These are phyloP conservation scores for Saccharum hybrid DNA, from an alignment of 202 grass and related monocot genomes.

Conservation along the genomic window DNA sequence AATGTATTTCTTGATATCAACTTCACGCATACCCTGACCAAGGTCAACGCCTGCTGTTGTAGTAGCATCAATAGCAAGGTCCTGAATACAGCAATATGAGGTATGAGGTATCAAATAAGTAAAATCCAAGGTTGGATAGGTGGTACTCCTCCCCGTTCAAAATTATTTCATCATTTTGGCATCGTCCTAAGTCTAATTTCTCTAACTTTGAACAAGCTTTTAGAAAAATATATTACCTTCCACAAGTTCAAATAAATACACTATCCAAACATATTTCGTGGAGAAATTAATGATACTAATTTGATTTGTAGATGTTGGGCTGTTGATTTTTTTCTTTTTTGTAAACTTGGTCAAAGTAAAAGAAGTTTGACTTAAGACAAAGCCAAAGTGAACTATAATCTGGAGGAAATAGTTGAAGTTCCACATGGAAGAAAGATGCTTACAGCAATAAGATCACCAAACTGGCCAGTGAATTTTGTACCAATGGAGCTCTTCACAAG, in stretches of 20 bases:
- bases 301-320: too few species aligned
- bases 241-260: too few species aligned
- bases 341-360: too few species aligned
- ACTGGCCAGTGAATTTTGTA: conserved; percentile 99
- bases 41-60: conserved; percentile 94
- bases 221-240: too few species aligned
- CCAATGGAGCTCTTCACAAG: conserved; percentile 95
- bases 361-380: not conserved
- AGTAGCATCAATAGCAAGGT: conserved; percentile 98
- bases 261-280: too few species aligned
- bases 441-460: conserved; percentile 97
- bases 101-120: conserved; percentile 26
- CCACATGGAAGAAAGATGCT: conserved; percentile 43
- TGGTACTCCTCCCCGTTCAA: not conserved
- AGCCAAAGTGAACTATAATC: not conserved
- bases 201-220: too few species aligned
- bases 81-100: conserved; percentile 55
- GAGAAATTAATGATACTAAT: too few species aligned
- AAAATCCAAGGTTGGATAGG: not conserved
- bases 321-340: too few species aligned
- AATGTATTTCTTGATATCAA: conserved; percentile 99
- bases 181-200: too few species aligned
- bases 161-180: not conserved
- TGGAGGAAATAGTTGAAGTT: conserved; percentile 5
- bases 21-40: conserved; percentile 92